These are phyloP conservation scores for Acidomyces sp. DNA, from an alignment of 495 filamentous ascomycete genomes.

Conservation along the genomic window DNA sequence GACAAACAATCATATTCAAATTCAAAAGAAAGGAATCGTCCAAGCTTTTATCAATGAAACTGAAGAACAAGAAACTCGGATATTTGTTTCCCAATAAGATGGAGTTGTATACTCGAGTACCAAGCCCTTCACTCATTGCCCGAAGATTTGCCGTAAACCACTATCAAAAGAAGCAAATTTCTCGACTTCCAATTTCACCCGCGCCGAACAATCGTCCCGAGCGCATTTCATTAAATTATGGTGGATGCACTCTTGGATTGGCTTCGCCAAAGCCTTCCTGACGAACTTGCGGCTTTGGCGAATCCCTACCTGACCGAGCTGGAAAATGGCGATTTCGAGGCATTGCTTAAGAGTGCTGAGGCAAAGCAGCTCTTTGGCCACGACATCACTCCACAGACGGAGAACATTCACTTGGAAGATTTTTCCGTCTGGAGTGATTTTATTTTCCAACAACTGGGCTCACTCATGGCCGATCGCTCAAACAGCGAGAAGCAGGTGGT, in stretches of 20 bases:
- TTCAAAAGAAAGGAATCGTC: too few relatives aligned
- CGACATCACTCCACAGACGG: constrained; percentile 13
- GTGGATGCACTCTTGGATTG: constrained; percentile 23
- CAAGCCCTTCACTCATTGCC: too few relatives aligned
- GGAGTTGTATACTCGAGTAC: too few relatives aligned
- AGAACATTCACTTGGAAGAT: constrained; percentile 13
- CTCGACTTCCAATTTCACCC: too few relatives aligned
- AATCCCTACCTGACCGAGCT: constrained; percentile 20
- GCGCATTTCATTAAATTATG: too few relatives aligned
- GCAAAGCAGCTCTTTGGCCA: constrained; percentile 25
- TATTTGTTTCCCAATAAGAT: too few relatives aligned
- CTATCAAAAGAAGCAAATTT: too few relatives aligned
- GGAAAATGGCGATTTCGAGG: constrained; percentile 18
- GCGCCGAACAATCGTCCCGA: too few relatives aligned
- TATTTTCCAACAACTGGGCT: constrained; percentile 27
- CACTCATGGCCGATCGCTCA: constrained; percentile 23
- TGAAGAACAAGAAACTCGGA: too few relatives aligned
- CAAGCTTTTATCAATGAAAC: too few relatives aligned
- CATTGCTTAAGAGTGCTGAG: constrained; percentile 20
- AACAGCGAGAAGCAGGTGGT: constrained; percentile 21
- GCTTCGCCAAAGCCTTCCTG: constrained; percentile 24
- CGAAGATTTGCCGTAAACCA: too few relatives aligned
- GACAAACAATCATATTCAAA: too few relatives aligned
- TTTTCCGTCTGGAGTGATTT: constrained; percentile 29
- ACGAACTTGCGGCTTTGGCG: constrained; percentile 21